Percentiles rank a stretch among this genome's conserved stretches.
Evolutionary conservation across 495 filamentous ascomycete genomes (phyloP).

Genomic region (Cairneyella variabilis): DNA sequence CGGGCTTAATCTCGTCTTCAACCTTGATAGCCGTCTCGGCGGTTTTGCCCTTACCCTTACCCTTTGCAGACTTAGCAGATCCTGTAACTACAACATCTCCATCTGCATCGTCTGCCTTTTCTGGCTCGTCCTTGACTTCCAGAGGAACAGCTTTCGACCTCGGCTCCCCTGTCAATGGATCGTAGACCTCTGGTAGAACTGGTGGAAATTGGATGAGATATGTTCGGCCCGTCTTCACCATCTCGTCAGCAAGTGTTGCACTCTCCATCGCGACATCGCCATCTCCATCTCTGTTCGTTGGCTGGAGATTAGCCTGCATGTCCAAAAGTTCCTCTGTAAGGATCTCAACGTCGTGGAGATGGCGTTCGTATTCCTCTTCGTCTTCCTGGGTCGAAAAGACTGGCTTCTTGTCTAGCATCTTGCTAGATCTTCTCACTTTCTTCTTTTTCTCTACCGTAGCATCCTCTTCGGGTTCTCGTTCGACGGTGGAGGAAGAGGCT

Average conservation of each 20-base stretch:
- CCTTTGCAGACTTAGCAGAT: slow-evolving; percentile 7
- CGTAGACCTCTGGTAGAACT: slow-evolving; percentile 48
- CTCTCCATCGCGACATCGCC: slow-evolving; percentile 30
- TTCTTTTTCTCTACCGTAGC: slow-evolving; percentile 9
- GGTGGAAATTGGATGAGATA: slow-evolving; percentile 66
- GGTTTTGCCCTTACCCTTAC: slow-evolving; percentile 12
- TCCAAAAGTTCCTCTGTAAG: slow-evolving; percentile 33
- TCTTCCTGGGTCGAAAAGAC: slow-evolving; percentile 40
- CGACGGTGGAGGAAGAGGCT: not conserved
- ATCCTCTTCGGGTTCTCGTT: not conserved
- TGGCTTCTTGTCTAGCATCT: slow-evolving; percentile 24
- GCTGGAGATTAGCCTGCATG: slow-evolving; percentile 5
- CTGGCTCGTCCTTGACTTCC: slow-evolving; percentile 23
- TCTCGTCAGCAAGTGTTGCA: slow-evolving; percentile 17
- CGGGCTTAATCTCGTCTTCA: slow-evolving; percentile 14
- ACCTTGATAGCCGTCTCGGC: slow-evolving; percentile 4
- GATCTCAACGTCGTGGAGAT: slow-evolving; percentile 28
- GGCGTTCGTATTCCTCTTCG: slow-evolving; percentile 33
- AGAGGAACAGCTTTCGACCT: slow-evolving; percentile 32
- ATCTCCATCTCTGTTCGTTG: slow-evolving; percentile 21
- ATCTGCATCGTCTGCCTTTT: slow-evolving; percentile 24
- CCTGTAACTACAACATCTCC: slow-evolving; percentile 21
- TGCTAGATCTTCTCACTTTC: slow-evolving; percentile 26
- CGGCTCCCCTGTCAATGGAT: slow-evolving; percentile 2
- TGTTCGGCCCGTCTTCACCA: slow-evolving; percentile 44